Percentiles rank a stretch among this genome's conserved stretches.
Evolutionary conservation across 1,284 basidiomycete genomes (phyloP).

Genomic region (Phellinidium pouzarii): DNA sequence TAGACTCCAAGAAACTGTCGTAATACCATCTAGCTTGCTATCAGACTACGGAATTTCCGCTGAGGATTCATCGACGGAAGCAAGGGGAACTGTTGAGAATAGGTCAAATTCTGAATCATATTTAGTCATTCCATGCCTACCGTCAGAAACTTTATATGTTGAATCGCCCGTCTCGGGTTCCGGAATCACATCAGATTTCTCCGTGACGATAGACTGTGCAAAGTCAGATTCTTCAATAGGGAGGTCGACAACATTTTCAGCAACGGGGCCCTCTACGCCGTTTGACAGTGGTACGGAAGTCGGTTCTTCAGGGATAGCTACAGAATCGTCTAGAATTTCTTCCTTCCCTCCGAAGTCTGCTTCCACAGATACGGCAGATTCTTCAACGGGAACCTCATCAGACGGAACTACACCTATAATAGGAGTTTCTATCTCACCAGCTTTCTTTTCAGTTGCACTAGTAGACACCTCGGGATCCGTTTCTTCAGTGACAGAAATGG

Average conservation of each 20-base stretch:
- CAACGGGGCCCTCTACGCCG: not conserved
- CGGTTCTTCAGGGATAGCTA: not conserved
- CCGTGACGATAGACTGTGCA: not conserved
- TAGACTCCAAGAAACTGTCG: not conserved
- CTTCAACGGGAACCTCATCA: not conserved
- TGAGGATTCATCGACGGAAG: not conserved
- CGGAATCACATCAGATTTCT: not conserved
- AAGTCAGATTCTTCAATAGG: not conserved
- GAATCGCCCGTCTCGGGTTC: not conserved
- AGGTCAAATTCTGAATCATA: not conserved
- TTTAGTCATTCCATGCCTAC: not conserved
- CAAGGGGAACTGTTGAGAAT: not conserved
- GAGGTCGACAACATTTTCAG: not conserved
- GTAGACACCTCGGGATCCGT: not conserved
- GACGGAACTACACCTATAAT: not conserved
- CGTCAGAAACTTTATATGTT: no score
- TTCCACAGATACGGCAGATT: not conserved
- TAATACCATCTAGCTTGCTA: not conserved
- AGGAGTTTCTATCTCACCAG: not conserved
- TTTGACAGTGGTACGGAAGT: no score
- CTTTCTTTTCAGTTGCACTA: not conserved
- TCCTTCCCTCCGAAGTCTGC: not conserved
- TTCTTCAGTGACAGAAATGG: not conserved
- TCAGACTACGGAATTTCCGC: not conserved
- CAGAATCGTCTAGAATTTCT: not conserved